phyloP scores from a whole-genome alignment of 345 rosid genomes.

The Abelmoschus esculentus region DNA sequence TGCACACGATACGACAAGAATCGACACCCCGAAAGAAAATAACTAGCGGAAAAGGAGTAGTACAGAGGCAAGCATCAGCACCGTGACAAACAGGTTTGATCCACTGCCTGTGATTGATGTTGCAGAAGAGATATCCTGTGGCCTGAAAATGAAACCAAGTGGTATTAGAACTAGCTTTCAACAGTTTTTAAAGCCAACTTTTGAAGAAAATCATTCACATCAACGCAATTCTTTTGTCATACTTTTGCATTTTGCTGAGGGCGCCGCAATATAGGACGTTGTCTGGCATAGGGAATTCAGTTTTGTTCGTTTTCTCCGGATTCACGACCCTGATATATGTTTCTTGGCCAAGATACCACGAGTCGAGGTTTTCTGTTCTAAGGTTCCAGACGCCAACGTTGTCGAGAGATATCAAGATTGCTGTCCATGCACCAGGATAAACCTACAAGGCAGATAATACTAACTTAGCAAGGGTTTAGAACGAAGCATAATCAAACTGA shows the following conservation, averaged over 20 bases:
- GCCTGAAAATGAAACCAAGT: no score
- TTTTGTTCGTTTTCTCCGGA: conserved; percentile 87
- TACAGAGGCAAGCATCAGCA: no score
- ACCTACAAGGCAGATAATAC: conserved; percentile 37
- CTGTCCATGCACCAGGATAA: conserved; percentile 98
- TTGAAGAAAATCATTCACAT: no score
- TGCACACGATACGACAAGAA: conserved; percentile 22
- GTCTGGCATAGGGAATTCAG: conserved; percentile 72
- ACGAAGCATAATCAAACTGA: no score
- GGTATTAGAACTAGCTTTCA: no score
- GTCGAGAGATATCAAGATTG: conserved; percentile 82
- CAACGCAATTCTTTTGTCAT: conserved; percentile 13
- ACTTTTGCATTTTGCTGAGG: conserved; percentile 69
- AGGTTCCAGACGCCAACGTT: conserved; percentile 97
- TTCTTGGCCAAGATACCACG: conserved; percentile 98
- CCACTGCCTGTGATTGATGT: no score
- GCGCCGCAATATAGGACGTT: conserved; percentile 89
- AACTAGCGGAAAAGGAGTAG: conserved; percentile 16
- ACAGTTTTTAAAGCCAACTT: no score
- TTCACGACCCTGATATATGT: conserved; percentile 84
- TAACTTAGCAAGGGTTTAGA: no score
- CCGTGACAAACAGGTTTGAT: no score
- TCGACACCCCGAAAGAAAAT: conserved; percentile 7
- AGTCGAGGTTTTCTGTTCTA: conserved; percentile 91
- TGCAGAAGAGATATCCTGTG: no score